Conservation (phyloP, 768 basidiomycete species). For the Tulasnella sp. region DNA sequence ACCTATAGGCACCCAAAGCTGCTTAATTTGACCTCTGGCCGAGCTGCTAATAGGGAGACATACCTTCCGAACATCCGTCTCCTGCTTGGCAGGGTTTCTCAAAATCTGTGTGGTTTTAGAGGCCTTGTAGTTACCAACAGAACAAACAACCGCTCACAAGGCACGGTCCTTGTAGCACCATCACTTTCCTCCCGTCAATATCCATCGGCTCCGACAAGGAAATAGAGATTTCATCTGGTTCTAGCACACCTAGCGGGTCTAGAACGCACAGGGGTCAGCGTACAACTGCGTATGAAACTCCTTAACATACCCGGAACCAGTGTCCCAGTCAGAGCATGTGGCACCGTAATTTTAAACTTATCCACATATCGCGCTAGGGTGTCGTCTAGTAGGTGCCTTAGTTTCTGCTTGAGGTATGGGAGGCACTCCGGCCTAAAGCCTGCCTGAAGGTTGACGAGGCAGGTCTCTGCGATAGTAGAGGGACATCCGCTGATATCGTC, state of each 20-base stretch:
- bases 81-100: conserved; percentile 4
- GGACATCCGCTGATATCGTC: neutral
- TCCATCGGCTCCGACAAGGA: neutral
- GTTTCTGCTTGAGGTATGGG: neutral
- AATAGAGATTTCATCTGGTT: neutral
- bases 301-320: neutral
- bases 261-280: neutral
- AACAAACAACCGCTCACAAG: neutral
- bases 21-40: no score
- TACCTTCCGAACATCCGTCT: conserved; percentile 1
- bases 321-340: neutral
- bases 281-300: no score
- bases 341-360: neutral
- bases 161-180: neutral
- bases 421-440: neutral
- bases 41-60: neutral
- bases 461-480: neutral
- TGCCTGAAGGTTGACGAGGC: neutral
- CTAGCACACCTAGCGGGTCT: neutral
- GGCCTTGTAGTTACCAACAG: neutral
- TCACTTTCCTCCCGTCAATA: neutral
- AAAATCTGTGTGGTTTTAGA: neutral
- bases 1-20: neutral
- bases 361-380: neutral
- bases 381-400: neutral